Base-by-base conservation (phyloP, 306 rosid genomes). In the Rosa multiflora region DNA sequence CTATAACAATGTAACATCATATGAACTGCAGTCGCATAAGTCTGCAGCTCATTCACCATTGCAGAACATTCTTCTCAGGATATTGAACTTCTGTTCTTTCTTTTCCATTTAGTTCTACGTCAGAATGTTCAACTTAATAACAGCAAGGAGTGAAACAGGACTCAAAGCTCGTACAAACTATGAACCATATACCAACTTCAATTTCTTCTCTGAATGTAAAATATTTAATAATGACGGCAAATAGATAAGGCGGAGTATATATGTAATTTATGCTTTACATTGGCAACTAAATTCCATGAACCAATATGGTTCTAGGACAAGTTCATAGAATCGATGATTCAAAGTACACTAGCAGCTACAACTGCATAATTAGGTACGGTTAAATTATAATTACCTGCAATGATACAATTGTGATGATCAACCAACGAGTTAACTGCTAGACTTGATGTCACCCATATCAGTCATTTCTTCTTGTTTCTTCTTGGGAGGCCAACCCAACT, bases 401-500 rank as follows among this genome's bases (percentile, higher is more conserved):
- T 32, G 6, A n/a, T 43, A 49, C 77, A 70, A 55, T 51, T 37
- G 44, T 7, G 56, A 62, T 51, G 67, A 18, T 62, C 72, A 48
- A 59, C 62, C n/a, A 61, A 55, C 5, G 55, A n/a, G 81, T 63
- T 63, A 53, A 55, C 26, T 63, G 58, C 20, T 9, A 35, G 39
- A 29, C 21, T 46, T 17, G n/a, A 66, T 62, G 72, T 61, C 37
- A 5, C 67, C 80, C 58, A 44, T 51, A 39, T n/a, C 21, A 61
- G 35, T 29, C 62, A 42, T 42, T 47, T 83, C 76, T 80, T 67
- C 79, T 74, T 63, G 66, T 74, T 61, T 64, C 42, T 10, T 18
- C 37, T 67, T n/a, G 21, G 64, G 51, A 73, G 71, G 51, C 40
- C 76, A 77, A 64, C 75, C 96, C 40, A 69, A 58, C 61, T 78